Evolutionary conservation across 1,284 basidiomycete genomes (phyloP).

Genomic region (Fomitopsis betulina): DNA sequence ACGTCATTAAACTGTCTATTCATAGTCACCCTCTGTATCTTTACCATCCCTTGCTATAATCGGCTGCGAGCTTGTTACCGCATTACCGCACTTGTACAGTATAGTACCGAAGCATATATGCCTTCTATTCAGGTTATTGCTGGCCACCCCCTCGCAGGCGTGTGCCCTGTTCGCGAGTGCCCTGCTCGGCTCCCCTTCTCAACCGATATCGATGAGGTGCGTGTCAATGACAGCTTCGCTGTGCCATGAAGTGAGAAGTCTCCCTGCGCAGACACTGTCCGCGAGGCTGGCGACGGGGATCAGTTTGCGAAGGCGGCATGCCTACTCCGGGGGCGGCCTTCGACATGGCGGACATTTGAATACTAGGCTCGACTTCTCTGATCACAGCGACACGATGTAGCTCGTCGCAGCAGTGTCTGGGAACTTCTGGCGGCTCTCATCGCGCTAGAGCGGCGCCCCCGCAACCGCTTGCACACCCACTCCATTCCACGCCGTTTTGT

Average conservation of each 20-base stretch:
- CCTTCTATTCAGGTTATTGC: conserved; percentile 2
- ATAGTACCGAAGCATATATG: conserved; percentile 7
- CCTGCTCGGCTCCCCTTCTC: conserved; percentile 1
- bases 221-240: background rate
- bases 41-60: conserved; percentile 5
- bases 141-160: background rate
- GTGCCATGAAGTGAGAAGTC: background rate
- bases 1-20: conserved; percentile 5
- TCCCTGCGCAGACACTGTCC: background rate
- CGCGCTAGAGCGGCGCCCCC: background rate
- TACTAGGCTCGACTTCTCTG: no score
- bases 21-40: conserved; percentile 5
- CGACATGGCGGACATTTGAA: background rate
- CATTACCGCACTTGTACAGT: conserved; percentile 3
- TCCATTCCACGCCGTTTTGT: background rate
- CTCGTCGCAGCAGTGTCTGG: background rate
- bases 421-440: background rate
- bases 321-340: background rate
- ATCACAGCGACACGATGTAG: background rate
- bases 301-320: background rate
- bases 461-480: background rate
- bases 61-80: conserved; percentile 2
- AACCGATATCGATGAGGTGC: background rate
- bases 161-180: background rate
- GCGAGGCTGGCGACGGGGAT: background rate